Conservation (phyloP, 2,329 filamentous ascomycete genomes). For the Aspergillus sojae region DNA sequence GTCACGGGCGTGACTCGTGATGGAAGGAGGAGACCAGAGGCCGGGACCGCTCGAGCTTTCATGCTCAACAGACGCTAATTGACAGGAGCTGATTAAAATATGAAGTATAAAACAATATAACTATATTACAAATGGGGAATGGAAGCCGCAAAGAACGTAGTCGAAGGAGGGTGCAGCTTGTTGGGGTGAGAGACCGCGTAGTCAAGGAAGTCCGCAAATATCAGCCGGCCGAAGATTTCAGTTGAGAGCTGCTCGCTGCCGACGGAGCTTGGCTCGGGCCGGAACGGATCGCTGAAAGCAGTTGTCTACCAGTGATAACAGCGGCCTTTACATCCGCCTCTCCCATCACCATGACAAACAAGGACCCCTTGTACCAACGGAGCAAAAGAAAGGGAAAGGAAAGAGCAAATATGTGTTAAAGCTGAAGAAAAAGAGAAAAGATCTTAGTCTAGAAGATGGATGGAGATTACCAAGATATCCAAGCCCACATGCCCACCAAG, state of each 20-base stretch:
- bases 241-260: neutral
- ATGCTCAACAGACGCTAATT: constrained; percentile 31
- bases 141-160: neutral
- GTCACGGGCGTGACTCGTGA: constrained; percentile 33
- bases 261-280: constrained; percentile 23
- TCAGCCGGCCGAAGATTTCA: constrained; percentile 17
- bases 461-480: constrained; percentile 18
- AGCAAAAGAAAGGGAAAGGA: neutral
- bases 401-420: neutral
- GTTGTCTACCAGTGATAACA: neutral
- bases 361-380: neutral
- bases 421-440: neutral
- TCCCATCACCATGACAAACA: neutral
- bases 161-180: neutral
- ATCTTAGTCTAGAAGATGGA: constrained; percentile 15
- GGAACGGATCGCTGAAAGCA: constrained; percentile 18
- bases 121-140: constrained; percentile 7
- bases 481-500: constrained; percentile 12
- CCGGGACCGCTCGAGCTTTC: constrained; percentile 42
- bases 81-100: neutral
- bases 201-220: constrained; percentile 13
- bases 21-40: constrained; percentile 39
- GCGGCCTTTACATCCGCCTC: neutral
- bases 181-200: neutral
- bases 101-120: neutral